Conservation (phyloP, 1,284 basidiomycete genomes). For the Irpex sp. region DNA sequence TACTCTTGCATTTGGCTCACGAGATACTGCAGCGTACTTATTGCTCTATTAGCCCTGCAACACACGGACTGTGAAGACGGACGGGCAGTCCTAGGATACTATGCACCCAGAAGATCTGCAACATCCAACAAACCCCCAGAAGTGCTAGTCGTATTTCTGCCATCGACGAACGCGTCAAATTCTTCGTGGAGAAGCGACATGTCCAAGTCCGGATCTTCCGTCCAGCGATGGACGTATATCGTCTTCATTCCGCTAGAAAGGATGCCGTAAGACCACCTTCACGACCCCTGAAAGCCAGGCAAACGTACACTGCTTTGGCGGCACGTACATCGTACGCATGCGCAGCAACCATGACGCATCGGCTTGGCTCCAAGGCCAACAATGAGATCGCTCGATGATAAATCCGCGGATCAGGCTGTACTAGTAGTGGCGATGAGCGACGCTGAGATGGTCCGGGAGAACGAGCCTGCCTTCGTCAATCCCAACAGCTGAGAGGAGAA, state of each 20-base stretch:
- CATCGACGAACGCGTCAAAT: constrained; percentile 1
- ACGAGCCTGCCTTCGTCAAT: background rate
- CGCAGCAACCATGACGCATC: background rate
- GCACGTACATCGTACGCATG: background rate
- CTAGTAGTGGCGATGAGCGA: background rate
- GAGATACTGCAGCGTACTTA: background rate
- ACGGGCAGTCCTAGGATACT: background rate
- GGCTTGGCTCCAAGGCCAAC: background rate
- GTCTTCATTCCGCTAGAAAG: background rate
- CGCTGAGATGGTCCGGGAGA: background rate
- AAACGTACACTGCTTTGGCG: background rate
- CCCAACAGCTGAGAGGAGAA: background rate
- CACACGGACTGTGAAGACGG: background rate
- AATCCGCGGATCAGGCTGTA: background rate
- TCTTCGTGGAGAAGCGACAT: background rate
- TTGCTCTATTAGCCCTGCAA: background rate
- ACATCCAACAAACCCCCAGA: background rate
- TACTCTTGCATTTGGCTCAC: too few relatives aligned
- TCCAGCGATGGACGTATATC: background rate
- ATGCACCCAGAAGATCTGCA: background rate
- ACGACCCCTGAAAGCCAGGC: too few relatives aligned
- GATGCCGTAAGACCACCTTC: background rate
- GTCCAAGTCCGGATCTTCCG: background rate
- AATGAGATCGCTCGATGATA: background rate
- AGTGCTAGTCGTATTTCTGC: background rate